Percentiles rank a stretch among this genome's conserved stretches.
phyloP scores from a whole-genome alignment of 2,329 filamentous ascomycete species.

The Hysterium pulicare region DNA sequence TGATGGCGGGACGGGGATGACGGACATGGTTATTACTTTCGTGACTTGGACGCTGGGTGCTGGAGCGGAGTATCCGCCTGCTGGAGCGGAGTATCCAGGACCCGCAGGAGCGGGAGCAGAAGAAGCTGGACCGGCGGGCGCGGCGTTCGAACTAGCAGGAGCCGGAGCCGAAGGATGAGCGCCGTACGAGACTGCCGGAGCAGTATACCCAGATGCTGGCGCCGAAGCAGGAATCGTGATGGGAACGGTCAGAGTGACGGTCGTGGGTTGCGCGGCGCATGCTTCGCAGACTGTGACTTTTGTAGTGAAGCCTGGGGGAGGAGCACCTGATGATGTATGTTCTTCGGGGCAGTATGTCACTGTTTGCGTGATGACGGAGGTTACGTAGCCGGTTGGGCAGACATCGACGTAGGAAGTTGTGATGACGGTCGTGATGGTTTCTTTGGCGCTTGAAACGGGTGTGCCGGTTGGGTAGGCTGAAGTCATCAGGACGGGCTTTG shows the following conservation, averaged over 20 bases:
- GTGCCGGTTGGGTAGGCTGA: neutral
- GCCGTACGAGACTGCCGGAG: neutral
- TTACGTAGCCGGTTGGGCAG: conserved; percentile 33
- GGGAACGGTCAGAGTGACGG: conserved; percentile 23
- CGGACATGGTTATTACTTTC: neutral
- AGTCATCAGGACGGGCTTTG: conserved; percentile 12
- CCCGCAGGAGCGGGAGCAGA: no score
- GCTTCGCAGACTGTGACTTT: conserved; percentile 25
- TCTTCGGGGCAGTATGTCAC: conserved; percentile 18
- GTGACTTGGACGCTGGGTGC: neutral
- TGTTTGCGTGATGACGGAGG: conserved; percentile 24
- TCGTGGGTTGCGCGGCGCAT: conserved; percentile 22
- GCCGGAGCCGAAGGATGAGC: neutral
- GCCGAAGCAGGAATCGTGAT: neutral
- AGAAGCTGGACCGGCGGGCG: no score
- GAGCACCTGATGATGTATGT: conserved; percentile 6
- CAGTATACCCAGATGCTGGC: neutral
- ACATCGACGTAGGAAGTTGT: conserved; percentile 30
- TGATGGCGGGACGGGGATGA: neutral
- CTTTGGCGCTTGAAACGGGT: neutral
- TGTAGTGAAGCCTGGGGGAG: conserved; percentile 23
- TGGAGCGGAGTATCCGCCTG: neutral
- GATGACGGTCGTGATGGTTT: conserved; percentile 18
- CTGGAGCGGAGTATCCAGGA: no score
- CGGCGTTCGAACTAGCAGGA: no score